Evolutionary conservation across 495 filamentous ascomycete species (phyloP).

Genomic region (Amniculicola lignicola): DNA sequence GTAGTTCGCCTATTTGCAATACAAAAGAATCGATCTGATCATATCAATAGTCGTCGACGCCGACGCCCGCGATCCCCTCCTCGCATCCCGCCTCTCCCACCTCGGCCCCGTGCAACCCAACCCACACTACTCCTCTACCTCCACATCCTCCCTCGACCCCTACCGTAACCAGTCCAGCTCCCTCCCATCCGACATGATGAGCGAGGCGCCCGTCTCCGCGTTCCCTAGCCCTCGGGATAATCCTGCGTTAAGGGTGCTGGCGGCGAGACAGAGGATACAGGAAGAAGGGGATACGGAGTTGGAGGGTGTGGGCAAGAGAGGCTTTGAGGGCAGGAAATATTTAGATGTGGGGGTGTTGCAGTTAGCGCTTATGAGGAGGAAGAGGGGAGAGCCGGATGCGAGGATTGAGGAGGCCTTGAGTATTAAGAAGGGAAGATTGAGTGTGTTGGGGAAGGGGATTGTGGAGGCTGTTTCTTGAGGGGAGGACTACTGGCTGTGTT

Average conservation of each 20-base stretch:
- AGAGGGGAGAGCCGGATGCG: constrained; percentile 45
- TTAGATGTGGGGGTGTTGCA: constrained; percentile 60
- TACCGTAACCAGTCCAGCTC: constrained; percentile 13
- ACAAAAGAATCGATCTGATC: constrained; percentile 3
- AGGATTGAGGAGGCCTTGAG: constrained; percentile 61
- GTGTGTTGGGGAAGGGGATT: constrained; percentile 47
- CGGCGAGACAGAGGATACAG: constrained; percentile 54
- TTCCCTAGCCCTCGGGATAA: constrained; percentile 53
- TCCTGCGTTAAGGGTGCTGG: constrained; percentile 55
- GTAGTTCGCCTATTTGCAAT: not conserved
- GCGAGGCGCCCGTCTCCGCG: constrained; percentile 27
- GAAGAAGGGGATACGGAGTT: constrained; percentile 58
- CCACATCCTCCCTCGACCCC: constrained; percentile 45
- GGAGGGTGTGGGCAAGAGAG: constrained; percentile 47
- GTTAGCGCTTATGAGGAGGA: constrained; percentile 59
- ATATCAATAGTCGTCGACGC: constrained; percentile 56
- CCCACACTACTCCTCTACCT: constrained; percentile 57
- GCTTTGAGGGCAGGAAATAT: constrained; percentile 53
- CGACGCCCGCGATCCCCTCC: constrained; percentile 63
- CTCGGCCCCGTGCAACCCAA: constrained; percentile 64
- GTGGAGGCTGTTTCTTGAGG: constrained; percentile 13
- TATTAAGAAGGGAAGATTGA: constrained; percentile 57
- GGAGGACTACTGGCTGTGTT: too few relatives aligned
- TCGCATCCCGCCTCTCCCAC: constrained; percentile 57
- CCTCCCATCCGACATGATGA: constrained; percentile 28